phyloP scores from a whole-genome alignment of 202 grass and related monocot genomes.

The Setaria viridis region DNA sequence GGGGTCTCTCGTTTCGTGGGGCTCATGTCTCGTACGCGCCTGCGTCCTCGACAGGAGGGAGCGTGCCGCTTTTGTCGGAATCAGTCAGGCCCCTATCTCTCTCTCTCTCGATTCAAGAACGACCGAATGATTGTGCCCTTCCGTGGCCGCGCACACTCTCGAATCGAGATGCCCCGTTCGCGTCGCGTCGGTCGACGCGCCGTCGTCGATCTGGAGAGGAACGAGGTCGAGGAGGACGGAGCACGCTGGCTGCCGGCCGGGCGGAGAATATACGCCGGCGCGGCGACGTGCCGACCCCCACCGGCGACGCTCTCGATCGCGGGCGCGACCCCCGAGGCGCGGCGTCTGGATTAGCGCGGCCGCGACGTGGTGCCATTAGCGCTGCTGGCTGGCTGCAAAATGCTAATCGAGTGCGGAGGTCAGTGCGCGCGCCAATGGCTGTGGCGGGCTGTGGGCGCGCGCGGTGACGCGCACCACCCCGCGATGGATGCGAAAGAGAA shows the following conservation, averaged over 20 bases:
- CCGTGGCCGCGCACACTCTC: conserved; percentile 33
- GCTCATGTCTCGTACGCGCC: neutral
- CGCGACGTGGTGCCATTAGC: neutral
- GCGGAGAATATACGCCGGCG: neutral
- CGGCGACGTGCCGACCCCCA: too few relatives aligned
- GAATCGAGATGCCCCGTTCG: neutral
- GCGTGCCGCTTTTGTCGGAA: neutral
- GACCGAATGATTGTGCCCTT: conserved; percentile 46
- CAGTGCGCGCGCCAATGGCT: neutral
- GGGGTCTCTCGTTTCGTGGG: neutral
- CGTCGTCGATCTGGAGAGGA: neutral
- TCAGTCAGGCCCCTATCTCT: neutral
- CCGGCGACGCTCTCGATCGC: too few relatives aligned
- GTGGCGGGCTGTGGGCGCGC: neutral
- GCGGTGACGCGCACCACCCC: neutral
- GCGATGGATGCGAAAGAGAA: neutral
- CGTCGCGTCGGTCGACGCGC: neutral
- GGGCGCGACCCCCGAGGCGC: too few relatives aligned
- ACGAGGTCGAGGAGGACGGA: neutral
- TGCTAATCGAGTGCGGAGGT: neutral
- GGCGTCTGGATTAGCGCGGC: neutral
- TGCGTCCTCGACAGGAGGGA: neutral
- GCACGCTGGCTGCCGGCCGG: neutral
- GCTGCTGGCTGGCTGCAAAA: too few relatives aligned
- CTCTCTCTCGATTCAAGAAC: neutral